Evolutionary conservation across 306 rosid species (phyloP).

Genomic region (Vicia sativa): DNA sequence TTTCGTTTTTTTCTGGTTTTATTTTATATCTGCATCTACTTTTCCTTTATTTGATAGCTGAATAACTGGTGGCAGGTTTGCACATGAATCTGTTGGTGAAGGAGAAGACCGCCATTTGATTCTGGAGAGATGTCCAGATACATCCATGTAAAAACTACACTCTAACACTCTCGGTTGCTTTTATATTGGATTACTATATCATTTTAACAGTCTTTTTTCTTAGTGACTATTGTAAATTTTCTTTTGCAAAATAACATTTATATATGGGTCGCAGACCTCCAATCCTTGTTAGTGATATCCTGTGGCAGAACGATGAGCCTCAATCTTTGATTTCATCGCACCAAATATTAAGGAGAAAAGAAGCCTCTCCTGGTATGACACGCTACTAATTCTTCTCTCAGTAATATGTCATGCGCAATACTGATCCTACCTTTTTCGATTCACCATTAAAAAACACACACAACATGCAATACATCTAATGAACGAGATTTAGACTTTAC

Average conservation of each 20-base stretch:
- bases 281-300: conserved; percentile 92
- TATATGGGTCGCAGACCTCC: conserved; percentile 78
- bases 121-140: conserved; percentile 85
- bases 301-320: conserved; percentile 79
- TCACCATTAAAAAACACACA: conserved; percentile 4
- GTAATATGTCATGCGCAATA: neutral
- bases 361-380: conserved; percentile 66
- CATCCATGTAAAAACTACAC: conserved; percentile 65
- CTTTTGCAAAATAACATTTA: conserved; percentile 26
- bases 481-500: conserved; percentile 22
- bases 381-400: conserved; percentile 28
- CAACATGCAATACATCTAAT: neutral
- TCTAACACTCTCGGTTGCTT: conserved; percentile 1
- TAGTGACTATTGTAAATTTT: conserved; percentile 14
- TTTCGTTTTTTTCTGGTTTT: conserved; percentile 24
- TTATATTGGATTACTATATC: conserved; percentile 23
- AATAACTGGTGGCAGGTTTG: conserved; percentile 61
- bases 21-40: conserved; percentile 18
- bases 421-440: conserved; percentile 12
- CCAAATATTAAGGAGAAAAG: conserved; percentile 75
- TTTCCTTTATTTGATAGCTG: conserved; percentile 21
- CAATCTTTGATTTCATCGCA: conserved; percentile 60
- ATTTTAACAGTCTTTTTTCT: neutral
- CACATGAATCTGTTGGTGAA: conserved; percentile 94
- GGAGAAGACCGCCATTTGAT: conserved; percentile 91